A percentile compares a stretch with the other conserved stretches of the same genome.
Evolutionary conservation across 805 yeast species (phyloP).

Genomic region (Candida germanica): DNA sequence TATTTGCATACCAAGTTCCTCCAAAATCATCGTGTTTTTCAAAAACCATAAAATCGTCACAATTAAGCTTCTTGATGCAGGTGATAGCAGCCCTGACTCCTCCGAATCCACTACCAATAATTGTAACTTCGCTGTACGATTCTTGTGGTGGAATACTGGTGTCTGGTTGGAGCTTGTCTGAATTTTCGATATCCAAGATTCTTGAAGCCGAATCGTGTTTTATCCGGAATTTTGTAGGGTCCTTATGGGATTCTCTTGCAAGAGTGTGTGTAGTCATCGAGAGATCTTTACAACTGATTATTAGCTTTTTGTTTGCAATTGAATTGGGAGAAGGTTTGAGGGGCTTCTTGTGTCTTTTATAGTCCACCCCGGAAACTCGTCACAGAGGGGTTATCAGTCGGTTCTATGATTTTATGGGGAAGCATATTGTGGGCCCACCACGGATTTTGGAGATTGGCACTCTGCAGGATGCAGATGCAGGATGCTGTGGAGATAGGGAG

Average conservation of each 20-base stretch:
- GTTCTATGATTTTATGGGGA: no score
- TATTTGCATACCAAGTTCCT: constrained; percentile 46
- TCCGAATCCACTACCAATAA: constrained; percentile 41
- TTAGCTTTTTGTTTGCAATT: no score
- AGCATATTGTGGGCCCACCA: no score
- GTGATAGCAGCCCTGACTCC: constrained; percentile 34
- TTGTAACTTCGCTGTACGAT: constrained; percentile 27
- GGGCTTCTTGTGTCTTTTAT: no score
- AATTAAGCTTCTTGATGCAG: constrained; percentile 23
- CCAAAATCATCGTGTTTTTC: constrained; percentile 40
- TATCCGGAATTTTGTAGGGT: constrained; percentile 31
- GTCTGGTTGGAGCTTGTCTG: constrained; percentile 1
- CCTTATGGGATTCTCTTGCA: constrained; percentile 27
- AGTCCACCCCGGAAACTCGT: no score
- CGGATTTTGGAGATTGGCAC: no score
- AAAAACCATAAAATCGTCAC: constrained; percentile 30
- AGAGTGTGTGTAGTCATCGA: constrained; percentile 24
- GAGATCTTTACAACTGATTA: no score
- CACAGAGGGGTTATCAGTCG: no score
- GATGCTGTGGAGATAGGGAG: no score
- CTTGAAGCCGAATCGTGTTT: constrained; percentile 23
- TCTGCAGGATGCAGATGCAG: no score
- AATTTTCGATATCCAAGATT: constrained; percentile 21
- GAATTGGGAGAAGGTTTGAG: no score
- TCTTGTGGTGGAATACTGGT: constrained; percentile 19